Evolutionary conservation across 208 protist genomes (phyloP).

Genomic region (Acanthamoeba lugdunensis): DNA sequence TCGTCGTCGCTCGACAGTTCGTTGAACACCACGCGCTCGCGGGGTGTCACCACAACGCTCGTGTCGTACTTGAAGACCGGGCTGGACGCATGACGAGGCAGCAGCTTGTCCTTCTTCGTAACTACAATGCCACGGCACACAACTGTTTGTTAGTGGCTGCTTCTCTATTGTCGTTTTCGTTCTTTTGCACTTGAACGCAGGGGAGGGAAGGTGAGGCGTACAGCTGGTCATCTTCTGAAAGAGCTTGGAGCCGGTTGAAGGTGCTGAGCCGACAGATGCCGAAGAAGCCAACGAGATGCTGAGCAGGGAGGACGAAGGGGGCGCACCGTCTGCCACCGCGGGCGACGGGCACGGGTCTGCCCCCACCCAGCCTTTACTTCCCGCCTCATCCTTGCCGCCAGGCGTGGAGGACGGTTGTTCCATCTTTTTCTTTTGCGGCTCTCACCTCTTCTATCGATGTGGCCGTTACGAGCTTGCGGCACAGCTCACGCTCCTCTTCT

Average conservation of each 20-base stretch:
- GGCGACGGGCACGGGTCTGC: background rate
- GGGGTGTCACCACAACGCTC: background rate
- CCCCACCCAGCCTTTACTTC: background rate
- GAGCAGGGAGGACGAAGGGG: background rate
- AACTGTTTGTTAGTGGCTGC: too few species aligned
- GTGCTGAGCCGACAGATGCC: background rate
- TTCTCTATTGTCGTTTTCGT: background rate
- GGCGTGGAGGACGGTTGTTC: background rate
- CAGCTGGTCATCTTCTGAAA: conserved; percentile 65
- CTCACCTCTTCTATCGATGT: background rate
- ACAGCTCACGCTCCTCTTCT: background rate
- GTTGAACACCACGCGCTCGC: background rate
- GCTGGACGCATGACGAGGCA: conserved; percentile 7
- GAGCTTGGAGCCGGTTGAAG: background rate
- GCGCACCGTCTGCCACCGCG: background rate
- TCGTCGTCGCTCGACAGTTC: conserved; percentile 37
- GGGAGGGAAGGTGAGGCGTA: background rate
- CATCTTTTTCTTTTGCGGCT: background rate
- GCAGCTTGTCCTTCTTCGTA: conserved; percentile 39
- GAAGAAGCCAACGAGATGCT: conserved; percentile 5
- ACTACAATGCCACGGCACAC: background rate
- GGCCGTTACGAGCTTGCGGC: background rate
- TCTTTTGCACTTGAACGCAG: background rate
- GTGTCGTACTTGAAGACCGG: conserved; percentile 38
- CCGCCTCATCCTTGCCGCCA: background rate